Base-by-base conservation (phyloP, 768 basidiomycete species). In the Termitomyces sp. region DNA sequence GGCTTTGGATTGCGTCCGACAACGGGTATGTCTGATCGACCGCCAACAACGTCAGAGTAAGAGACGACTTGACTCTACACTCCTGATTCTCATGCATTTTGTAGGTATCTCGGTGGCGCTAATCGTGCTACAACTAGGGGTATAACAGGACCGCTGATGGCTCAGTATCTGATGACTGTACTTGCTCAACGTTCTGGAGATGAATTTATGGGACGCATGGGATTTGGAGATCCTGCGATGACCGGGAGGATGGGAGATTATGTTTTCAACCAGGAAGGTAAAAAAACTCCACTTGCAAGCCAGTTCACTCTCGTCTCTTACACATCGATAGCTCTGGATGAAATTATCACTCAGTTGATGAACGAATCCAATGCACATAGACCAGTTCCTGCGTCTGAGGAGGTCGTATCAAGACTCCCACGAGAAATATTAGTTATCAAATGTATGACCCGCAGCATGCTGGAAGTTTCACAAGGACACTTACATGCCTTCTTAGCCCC, bases 191-290 rank as follows among this genome's bases (percentile, higher is more conserved):
- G 77, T 29, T 76, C 78, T 12, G 66, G 81, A 54, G 56, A 71
- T 28, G 77, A 77, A 15, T 51, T 83, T 41, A 72, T 85, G 39
- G 73, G 73, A n/a, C 73, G 69, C 29, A 63, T 72, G 58, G 68
- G 57, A 51, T 28, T 51, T 46, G 56, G 68, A 33, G 66, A 68
- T 29, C 74, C 80, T 4, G 76, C 79, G 55, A 45, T 26, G 37
- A 73, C 72, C 34, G 86, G 88, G 1, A 76, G 84, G 65, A 82
- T 87, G 81, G 94, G 94, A 3, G 94, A 97, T 69, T 97, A 96
- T 74, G 94, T 91, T 5, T 90, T 93, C 65, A 91, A 85, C 61
- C 91, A 96, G 72, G 90, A 93, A 81, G 90, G 94, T 86, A 45
- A 33, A 28, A 33, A 22, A 44, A 29, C 34, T 42, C 18, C 6